Evolutionary conservation across 495 filamentous ascomycete species (phyloP), one percentile per base, ranked within the genome.

Genomic region (Jackrogersella minutella): DNA sequence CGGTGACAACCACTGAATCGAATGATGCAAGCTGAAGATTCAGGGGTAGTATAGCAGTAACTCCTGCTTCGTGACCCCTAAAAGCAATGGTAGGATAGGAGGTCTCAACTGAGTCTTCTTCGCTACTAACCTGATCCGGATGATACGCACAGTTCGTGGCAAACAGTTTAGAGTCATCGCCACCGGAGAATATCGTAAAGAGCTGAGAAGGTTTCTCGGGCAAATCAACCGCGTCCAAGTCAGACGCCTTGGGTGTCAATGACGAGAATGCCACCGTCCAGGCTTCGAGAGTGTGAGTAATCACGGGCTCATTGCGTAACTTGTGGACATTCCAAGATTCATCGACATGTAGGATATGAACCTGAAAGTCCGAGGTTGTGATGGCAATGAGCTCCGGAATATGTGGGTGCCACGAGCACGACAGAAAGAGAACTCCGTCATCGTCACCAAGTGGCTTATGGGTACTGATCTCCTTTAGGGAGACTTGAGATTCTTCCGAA

Each of bases 11-110:
- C 5, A 93, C 64, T 16, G 82, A 81, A 0, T 78, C 76, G 14
- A 72, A 77, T 16, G 77, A 77, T 0, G 69, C 33, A 22, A 66
- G 51, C 3, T 74, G 47, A 7, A 84, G 49, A 1, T 79, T 72
- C 8, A 93, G 68, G 0, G 92, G 90, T 28, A 97, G 73, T 57
- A 99, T 94, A 1, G 92, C 87, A 0, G 94, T 97, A 1, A 99
- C 92, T 3, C 95, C 95, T 10, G 93, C 92, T 13, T 81, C 82
- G 68, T 97, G 94, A 26, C 82, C 81, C 55, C 76, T 85, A 52
- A 86, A 30, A 41, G 58, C 56, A 30, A 76, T 30, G 19, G 64
- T 63, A 22, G 80, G 54, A 73, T 78, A 37, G 74, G 66, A 17
- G 62, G 69, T 33, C 68, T 79, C 53, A 73, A 84, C 74, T 4